Conservation (phyloP, 2,329 filamentous ascomycete genomes). For the Botrytis deweyae region DNA sequence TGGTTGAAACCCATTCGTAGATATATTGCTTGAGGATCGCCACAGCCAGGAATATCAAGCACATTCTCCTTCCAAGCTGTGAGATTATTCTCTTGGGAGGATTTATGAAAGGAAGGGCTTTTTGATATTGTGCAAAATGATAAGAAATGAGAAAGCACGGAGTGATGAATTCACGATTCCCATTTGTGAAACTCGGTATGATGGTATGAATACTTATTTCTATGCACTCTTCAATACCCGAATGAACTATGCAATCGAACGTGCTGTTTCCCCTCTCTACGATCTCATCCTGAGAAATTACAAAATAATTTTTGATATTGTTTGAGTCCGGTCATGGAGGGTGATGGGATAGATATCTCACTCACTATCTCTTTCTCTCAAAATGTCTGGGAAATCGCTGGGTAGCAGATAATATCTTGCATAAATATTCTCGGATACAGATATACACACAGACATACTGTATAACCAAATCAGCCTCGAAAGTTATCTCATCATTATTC, state of each 20-base stretch:
- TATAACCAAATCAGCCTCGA: neutral
- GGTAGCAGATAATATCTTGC: neutral
- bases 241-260: neutral
- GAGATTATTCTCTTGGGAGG: neutral
- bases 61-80: neutral
- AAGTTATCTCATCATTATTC: neutral
- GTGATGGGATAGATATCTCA: neutral
- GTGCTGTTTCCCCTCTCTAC: neutral
- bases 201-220: neutral
- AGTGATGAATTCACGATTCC: neutral
- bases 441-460: neutral
- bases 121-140: neutral
- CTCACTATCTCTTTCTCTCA: neutral
- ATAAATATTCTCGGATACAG: neutral
- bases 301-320: neutral
- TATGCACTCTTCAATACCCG: neutral
- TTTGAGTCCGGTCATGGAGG: neutral
- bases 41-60: neutral
- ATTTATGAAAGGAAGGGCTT: neutral
- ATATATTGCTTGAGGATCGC: neutral
- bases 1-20: neutral
- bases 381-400: neutral
- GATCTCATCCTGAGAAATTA: neutral
- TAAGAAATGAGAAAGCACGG: neutral
- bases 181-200: neutral